These are phyloP conservation scores for Maudiozyma turicensis DNA, from an alignment of 805 yeast species.

Conservation along the genomic window DNA sequence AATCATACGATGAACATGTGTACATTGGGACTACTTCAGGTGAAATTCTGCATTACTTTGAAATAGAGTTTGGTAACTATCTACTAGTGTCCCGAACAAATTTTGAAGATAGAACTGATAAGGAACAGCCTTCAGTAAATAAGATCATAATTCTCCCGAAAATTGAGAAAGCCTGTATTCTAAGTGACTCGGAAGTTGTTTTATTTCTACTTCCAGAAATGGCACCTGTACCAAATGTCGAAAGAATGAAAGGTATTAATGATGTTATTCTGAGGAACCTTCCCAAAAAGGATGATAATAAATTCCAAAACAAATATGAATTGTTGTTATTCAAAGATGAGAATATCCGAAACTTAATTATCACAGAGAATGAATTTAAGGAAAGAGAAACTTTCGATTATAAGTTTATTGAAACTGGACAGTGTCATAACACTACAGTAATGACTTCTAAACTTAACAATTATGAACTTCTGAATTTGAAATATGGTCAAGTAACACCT, in stretches of 20 bases:
- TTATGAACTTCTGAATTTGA: slow-evolving; percentile 20
- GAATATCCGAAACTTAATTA: slow-evolving; percentile 8
- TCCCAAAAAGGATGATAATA: background rate
- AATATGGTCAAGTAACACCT: slow-evolving; percentile 11
- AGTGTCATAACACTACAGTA: slow-evolving; percentile 9
- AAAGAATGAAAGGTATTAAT: slow-evolving; percentile 9
- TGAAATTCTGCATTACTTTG: slow-evolving; percentile 27
- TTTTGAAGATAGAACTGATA: slow-evolving; percentile 10
- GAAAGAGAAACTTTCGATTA: slow-evolving; percentile 7
- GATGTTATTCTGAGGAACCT: slow-evolving; percentile 9
- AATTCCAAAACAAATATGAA: slow-evolving; percentile 4
- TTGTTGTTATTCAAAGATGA: slow-evolving; percentile 10
- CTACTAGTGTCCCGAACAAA: slow-evolving; percentile 25
- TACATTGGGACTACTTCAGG: slow-evolving; percentile 26
- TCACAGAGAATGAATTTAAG: slow-evolving; percentile 6
- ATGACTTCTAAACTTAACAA: slow-evolving; percentile 17
- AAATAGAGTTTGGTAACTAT: slow-evolving; percentile 24
- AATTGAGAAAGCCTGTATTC: slow-evolving; percentile 25
- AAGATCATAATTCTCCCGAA: slow-evolving; percentile 20
- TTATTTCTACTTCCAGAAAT: slow-evolving; percentile 27
- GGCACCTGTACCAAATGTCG: slow-evolving; percentile 26
- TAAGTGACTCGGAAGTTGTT: slow-evolving; percentile 12
- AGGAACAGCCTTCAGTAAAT: slow-evolving; percentile 10
- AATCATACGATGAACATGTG: slow-evolving; percentile 24
- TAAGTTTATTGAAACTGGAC: slow-evolving; percentile 7